Evolutionary conservation across 2,329 filamentous ascomycete species (phyloP).

Genomic region (Teratosphaeriaceae sp.): DNA sequence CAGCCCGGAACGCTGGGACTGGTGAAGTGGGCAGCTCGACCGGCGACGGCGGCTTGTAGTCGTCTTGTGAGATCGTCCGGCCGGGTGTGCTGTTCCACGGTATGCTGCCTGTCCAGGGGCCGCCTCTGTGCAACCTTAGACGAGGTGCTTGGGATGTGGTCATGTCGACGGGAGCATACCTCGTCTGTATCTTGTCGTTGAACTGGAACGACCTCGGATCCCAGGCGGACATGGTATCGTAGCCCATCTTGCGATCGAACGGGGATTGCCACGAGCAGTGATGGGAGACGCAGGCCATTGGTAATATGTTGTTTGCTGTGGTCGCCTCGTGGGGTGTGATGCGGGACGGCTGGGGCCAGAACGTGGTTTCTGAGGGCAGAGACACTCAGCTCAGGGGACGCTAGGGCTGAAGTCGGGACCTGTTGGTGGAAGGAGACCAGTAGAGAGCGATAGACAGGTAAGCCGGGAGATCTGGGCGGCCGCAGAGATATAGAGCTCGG

Average conservation of each 20-base stretch:
- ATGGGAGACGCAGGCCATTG: constrained; percentile 1
- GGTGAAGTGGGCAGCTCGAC: constrained; percentile 14
- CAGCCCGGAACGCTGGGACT: constrained; percentile 21
- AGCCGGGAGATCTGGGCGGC: background rate
- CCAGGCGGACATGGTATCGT: constrained; percentile 21
- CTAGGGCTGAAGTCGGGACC: background rate
- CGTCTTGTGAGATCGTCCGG: constrained; percentile 11
- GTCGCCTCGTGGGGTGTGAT: background rate
- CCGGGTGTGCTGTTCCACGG: constrained; percentile 6
- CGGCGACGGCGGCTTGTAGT: constrained; percentile 15
- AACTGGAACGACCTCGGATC: constrained; percentile 11
- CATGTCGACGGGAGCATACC: constrained; percentile 9
- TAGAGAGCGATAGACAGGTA: background rate
- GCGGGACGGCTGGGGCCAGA: too few species aligned
- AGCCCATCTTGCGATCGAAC: constrained; percentile 12
- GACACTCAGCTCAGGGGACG: constrained; percentile 2
- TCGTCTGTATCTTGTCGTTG: constrained; percentile 11
- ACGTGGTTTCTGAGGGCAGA: background rate
- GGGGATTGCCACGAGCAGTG: background rate
- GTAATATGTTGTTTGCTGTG: background rate
- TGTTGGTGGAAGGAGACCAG: background rate
- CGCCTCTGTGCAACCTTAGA: constrained; percentile 11
- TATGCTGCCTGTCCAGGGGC: constrained; percentile 3
- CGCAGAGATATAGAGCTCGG: background rate
- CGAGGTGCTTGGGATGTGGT: background rate